Base-by-base conservation (phyloP, 2,329 filamentous ascomycete species). In the Neonectria punicea region DNA sequence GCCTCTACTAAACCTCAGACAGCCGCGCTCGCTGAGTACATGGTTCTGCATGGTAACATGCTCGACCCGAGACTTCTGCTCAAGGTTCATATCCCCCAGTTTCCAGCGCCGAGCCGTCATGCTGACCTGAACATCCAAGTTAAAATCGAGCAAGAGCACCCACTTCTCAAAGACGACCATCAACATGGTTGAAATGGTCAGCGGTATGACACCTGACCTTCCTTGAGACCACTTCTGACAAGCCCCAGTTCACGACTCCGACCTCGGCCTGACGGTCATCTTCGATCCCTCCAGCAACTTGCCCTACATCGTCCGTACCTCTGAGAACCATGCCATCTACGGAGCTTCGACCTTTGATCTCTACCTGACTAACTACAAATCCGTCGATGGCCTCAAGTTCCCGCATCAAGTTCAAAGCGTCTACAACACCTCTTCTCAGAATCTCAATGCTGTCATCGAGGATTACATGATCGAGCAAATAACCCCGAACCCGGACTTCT, bases 321-420 rank as follows among this genome's bases (percentile, higher is more conserved):
- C 13, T 9, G 68, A 70, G 25, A 34, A 59, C 11, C 62, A 68
- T 41, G 36, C 63, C 1, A 28, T 70, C 0, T 67, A 64, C 1
- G 68, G 68, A 0, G 22, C 25, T 0, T 56, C 46, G 0, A 64
- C 59, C 0, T 64, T 58, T 6, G 67, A 70, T 2, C 1, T 70
- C 0, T 70, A 70, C 14, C 62, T 70, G 0, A 57, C 58, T 3
- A 6, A 66, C 10, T 70, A 70, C 25, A 68, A 66, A 16, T 2
- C 32, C 0, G 54, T 68, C 1, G 2, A 55, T 2, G 62, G 62
- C 1, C 46, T 68, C 2, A 58, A 51, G 2, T 68, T 70, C 5
- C 68, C 68, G 0, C 62, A 64, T 8, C 30, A 43, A 0, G n/a
- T 70, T 6, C 68, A 70, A 7, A 68, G 62, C 0, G 20, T 70